These are phyloP conservation scores for Microbotryomycetes sp. DNA, from an alignment of 1,284 basidiomycete genomes.

Conservation along the genomic window DNA sequence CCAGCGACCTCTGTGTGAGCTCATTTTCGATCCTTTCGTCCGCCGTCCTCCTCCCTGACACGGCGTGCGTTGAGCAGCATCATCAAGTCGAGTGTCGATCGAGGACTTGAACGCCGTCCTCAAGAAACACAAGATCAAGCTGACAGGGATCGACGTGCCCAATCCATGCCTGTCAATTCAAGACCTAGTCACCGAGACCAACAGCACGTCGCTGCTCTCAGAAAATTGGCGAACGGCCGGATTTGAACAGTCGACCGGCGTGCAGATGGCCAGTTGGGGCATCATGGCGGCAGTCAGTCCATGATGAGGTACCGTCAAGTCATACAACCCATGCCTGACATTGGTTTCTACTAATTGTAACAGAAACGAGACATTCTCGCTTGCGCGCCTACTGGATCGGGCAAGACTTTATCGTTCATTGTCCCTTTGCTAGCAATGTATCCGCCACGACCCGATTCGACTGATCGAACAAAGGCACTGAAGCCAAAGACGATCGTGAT, in stretches of 20 bases:
- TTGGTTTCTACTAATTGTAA: neutral
- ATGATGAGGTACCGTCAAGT: neutral
- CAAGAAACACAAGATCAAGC: constrained; percentile 35
- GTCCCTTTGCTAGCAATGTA: constrained; percentile 60
- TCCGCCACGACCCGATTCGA: neutral
- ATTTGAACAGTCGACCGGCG: constrained; percentile 38
- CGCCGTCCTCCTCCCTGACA: neutral
- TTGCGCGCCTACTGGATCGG: constrained; percentile 88
- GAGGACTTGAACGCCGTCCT: constrained; percentile 16
- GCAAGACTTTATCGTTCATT: constrained; percentile 85
- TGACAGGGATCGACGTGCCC: constrained; percentile 42
- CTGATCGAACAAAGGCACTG: neutral
- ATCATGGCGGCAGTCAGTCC: constrained; percentile 37
- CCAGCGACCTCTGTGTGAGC: neutral
- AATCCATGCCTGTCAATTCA: constrained; percentile 39
- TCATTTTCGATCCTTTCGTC: neutral
- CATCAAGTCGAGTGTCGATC: neutral
- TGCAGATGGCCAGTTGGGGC: constrained; percentile 41
- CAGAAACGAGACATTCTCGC: constrained; percentile 74
- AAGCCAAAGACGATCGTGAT: constrained; percentile 55
- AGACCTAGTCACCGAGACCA: constrained; percentile 31
- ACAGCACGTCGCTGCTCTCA: constrained; percentile 85
- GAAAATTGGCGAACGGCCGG: constrained; percentile 65
- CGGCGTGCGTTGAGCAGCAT: neutral
- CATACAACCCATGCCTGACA: neutral